Evolutionary conservation across 2,329 filamentous ascomycete genomes (phyloP).

Genomic region (Arthrinium puccinioides): DNA sequence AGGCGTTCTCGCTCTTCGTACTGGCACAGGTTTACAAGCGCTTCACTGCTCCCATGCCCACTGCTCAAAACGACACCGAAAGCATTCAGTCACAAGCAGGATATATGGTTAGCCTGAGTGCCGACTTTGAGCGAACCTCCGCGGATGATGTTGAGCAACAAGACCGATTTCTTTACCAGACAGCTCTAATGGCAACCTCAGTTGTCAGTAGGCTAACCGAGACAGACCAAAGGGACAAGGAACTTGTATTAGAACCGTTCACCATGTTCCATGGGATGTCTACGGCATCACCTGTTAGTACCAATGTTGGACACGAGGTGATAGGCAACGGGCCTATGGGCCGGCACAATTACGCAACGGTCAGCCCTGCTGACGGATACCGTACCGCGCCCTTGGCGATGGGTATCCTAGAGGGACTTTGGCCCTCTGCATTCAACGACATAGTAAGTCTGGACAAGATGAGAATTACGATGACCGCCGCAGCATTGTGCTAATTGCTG

Average conservation of each 20-base stretch:
- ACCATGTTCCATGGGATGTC: constrained; percentile 12
- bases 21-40: constrained; percentile 20
- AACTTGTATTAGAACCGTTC: constrained; percentile 14
- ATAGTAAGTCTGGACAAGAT: constrained; percentile 12
- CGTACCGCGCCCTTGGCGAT: constrained; percentile 20
- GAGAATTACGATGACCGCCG: no score
- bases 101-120: constrained; percentile 8
- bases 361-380: constrained; percentile 14
- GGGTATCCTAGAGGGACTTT: constrained; percentile 21
- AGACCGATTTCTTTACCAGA: constrained; percentile 18
- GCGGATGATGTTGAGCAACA: constrained; percentile 8
- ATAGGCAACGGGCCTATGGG: no score
- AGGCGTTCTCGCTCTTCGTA: constrained; percentile 18
- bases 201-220: constrained; percentile 16
- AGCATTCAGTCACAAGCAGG: background rate
- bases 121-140: constrained; percentile 7
- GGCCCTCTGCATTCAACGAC: constrained; percentile 13
- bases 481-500: no score
- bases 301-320: no score
- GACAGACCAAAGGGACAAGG: constrained; percentile 17
- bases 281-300: no score
- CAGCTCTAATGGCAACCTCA: constrained; percentile 18
- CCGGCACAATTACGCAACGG: no score
- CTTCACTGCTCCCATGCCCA: constrained; percentile 11
- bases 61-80: background rate